Base-by-base conservation (phyloP, 73 alveolate genomes). In the Paramecium sonneborni region DNA sequence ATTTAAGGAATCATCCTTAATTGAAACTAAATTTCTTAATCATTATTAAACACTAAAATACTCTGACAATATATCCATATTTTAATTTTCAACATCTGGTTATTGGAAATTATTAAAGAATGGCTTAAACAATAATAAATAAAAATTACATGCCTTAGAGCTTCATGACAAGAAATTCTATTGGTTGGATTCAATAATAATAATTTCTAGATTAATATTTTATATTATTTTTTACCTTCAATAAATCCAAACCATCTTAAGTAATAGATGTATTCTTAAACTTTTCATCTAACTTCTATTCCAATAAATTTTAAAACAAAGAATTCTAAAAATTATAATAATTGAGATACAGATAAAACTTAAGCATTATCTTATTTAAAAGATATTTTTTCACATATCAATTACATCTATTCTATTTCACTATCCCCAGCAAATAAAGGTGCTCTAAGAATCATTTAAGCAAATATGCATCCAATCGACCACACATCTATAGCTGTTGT, bases 391-490 rank as follows among this genome's bases (percentile, higher is more conserved):
- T 79, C 72, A 52, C 69, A 43, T 2, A 79, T 79, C 28, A 43
- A 43, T 21, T 88, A 92, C 46, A 95, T 52, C 76, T 95, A 92
- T 14, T 96, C 96, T 12, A 92, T 93, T 69, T 95, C 95, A 20
- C 92, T 82, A 35, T 93, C 94, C 5, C 97, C 98, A 1, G 94
- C 95, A 92, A 97, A 97, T 6, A 97, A 94, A 35, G 99, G 98
- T 76, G 85, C 91, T 55, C 95, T 84, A 76, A 94, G 96, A 5
- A 97, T 96, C 96, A 97, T 93, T 93, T 97, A 98, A 68, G 85
- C 98, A 93, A 97, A 97, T 12, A 97, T 97, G 84, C 97, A 96
- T 23, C 99, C 99, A n/a, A 97, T 93, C 21, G 97, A 91, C 99
- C 99, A 96, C 18, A 97, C 96, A 97, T 97, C 99, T 20, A 97